phyloP scores from a whole-genome alignment of 225 moss, liverwort and hornwort species.

The Climacium dendroides region DNA sequence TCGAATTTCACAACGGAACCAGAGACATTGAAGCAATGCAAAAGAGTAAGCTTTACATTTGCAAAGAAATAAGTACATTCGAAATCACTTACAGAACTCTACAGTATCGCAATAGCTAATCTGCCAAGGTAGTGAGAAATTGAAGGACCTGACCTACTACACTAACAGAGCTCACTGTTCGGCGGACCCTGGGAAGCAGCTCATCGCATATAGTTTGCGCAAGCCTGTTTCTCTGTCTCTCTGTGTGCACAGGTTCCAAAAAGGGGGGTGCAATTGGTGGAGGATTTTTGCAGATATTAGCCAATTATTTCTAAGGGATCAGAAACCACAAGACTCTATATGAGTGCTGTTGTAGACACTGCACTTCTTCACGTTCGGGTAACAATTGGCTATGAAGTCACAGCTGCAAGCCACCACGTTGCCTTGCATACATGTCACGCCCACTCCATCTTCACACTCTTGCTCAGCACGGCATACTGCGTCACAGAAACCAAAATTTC shows the following conservation, averaged over 20 bases:
- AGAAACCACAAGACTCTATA: slow-evolving; percentile 31
- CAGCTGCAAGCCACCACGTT: slow-evolving; percentile 32
- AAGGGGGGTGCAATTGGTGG: neutral
- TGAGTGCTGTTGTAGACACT: slow-evolving; percentile 34
- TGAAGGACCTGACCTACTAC: neutral
- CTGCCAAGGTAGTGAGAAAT: neutral
- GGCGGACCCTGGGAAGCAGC: neutral
- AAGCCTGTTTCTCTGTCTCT: neutral
- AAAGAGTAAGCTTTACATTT: neutral
- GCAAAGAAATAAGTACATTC: neutral
- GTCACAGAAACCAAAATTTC: neutral
- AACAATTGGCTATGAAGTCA: slow-evolving; percentile 19
- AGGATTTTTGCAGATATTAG: neutral
- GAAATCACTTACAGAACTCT: neutral
- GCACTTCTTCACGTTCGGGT: slow-evolving; percentile 24
- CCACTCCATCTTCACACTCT: slow-evolving; percentile 34
- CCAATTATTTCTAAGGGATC: neutral
- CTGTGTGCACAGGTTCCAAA: neutral
- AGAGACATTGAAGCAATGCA: neutral
- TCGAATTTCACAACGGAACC: neutral
- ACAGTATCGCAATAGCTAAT: neutral
- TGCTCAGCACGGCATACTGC: slow-evolving; percentile 31
- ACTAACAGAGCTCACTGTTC: neutral
- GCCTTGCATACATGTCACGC: slow-evolving; percentile 36
- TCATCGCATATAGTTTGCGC: neutral